These are phyloP conservation scores for Hanseniaspora singularis DNA, from an alignment of 805 yeast species.

Conservation along the genomic window DNA sequence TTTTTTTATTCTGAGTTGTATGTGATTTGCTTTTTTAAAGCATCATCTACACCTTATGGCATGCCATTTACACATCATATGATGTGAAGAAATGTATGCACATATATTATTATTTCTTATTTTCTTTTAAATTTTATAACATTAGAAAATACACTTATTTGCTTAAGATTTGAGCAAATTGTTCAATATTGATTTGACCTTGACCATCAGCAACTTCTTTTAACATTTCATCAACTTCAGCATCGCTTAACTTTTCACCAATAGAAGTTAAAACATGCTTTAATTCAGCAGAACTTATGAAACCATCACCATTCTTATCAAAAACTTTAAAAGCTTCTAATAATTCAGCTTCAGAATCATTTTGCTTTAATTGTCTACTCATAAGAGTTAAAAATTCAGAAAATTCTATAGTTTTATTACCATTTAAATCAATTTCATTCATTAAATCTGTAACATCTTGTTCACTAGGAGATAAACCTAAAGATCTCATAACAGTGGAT, in stretches of 20 bases:
- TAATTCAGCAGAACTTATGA: conserved; percentile 90
- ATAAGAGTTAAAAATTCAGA: conserved; percentile 73
- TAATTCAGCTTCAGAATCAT: conserved; percentile 93
- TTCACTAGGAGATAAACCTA: conserved; percentile 95
- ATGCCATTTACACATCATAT: too few relatives aligned
- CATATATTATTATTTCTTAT: too few relatives aligned
- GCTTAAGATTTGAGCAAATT: conserved; percentile 83
- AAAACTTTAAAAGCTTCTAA: conserved; percentile 97
- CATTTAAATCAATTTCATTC: conserved; percentile 92
- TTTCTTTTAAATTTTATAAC: too few relatives aligned
- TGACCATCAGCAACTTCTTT: conserved; percentile 92
- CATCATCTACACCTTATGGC: too few relatives aligned
- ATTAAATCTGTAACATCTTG: conserved; percentile 92
- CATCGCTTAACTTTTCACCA: conserved; percentile 92
- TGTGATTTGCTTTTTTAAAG: too few relatives aligned
- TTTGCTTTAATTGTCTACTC: conserved; percentile 90
- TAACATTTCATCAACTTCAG: conserved; percentile 95
- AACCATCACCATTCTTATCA: conserved; percentile 93
- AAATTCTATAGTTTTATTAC: conserved; percentile 79
- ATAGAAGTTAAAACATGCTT: conserved; percentile 94
- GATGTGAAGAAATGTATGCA: too few relatives aligned
- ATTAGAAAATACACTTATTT: too few relatives aligned
- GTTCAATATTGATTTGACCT: conserved; percentile 94
- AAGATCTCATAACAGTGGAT: conserved; percentile 97
- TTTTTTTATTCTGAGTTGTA: too few relatives aligned